Conservation (phyloP, 768 basidiomycete genomes). For the Leccinum disarticulatum region DNA sequence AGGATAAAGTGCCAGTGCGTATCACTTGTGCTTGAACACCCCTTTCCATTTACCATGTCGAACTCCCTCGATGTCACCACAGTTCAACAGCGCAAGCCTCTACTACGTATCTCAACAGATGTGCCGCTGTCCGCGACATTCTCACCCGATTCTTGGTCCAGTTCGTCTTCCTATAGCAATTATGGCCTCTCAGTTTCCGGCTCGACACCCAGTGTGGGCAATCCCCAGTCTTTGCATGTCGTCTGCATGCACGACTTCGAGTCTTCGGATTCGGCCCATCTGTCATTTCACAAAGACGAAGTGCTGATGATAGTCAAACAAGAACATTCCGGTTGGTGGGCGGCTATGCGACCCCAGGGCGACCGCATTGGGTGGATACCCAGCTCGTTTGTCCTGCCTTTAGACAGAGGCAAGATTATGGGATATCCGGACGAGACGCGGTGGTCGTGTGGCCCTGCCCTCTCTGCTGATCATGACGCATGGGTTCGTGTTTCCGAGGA, state of each 20-base stretch:
- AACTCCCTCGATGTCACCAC: background rate
- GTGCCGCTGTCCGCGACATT: slow-evolving; percentile 36
- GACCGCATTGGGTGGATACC: slow-evolving; percentile 74
- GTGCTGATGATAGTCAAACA: slow-evolving; percentile 66
- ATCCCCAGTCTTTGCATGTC: slow-evolving; percentile 37
- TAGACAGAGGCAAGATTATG: slow-evolving; percentile 34
- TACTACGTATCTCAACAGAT: slow-evolving; percentile 34
- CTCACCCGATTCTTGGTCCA: slow-evolving; percentile 33
- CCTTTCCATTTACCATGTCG: slow-evolving; percentile 12
- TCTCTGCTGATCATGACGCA: slow-evolving; percentile 19
- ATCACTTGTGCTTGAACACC: background rate
- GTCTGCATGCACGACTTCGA: slow-evolving; percentile 69
- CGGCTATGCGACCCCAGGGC: slow-evolving; percentile 57
- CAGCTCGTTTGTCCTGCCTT: slow-evolving; percentile 59
- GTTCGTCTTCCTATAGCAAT: slow-evolving; percentile 17
- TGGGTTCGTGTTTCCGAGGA: slow-evolving; percentile 24
- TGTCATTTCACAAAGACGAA: slow-evolving; percentile 65
- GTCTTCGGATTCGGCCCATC: slow-evolving; percentile 58
- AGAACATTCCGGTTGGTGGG: slow-evolving; percentile 82
- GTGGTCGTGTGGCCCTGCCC: slow-evolving; percentile 28
- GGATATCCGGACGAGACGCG: slow-evolving; percentile 50
- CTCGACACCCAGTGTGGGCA: slow-evolving; percentile 34
- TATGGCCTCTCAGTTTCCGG: slow-evolving; percentile 9
- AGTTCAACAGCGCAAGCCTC: slow-evolving; percentile 13
- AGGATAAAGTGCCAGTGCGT: slow-evolving; percentile 10